These are phyloP conservation scores for Cymbopogon flexuosus DNA, from an alignment of 202 grass and related monocot genomes.

Conservation along the genomic window DNA sequence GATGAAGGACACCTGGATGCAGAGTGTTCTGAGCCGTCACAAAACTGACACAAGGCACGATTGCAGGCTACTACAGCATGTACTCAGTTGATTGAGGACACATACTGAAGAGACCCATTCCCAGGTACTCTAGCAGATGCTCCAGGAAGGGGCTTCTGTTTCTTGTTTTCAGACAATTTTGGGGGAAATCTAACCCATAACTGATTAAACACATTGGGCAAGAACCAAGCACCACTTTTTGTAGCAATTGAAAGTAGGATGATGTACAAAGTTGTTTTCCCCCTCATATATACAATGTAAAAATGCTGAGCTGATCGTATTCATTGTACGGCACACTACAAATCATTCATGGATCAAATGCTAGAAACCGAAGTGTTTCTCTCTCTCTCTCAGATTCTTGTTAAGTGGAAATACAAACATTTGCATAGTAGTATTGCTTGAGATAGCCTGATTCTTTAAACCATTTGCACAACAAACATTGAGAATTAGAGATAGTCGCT, in stretches of 20 bases:
- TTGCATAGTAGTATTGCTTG: not conserved
- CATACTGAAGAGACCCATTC: not conserved
- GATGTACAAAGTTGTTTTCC: conserved; percentile 15
- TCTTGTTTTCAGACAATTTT: not conserved
- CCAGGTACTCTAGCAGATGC: not conserved
- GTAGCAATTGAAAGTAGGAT: conserved; percentile 21
- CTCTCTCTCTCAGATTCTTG: not conserved
- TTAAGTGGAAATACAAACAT: not conserved
- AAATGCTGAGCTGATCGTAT: not conserved
- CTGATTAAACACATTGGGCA: not conserved
- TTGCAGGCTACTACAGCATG: not conserved
- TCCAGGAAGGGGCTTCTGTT: not conserved
- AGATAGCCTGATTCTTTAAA: not conserved
- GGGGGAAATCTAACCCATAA: not conserved
- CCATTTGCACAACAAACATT: not conserved
- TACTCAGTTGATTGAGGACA: not conserved
- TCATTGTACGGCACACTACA: conserved; percentile 11
- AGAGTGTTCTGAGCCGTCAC: not conserved
- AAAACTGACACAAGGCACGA: not conserved
- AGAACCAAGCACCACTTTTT: conserved; percentile 5
- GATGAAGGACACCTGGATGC: conserved; percentile 1
- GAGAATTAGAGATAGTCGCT: not conserved
- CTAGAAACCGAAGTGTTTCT: not conserved
- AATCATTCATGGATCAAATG: conserved; percentile 34
- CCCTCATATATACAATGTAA: not conserved